phyloP scores from a whole-genome alignment of 1,284 basidiomycete species.

The Termitomyces sp. region DNA sequence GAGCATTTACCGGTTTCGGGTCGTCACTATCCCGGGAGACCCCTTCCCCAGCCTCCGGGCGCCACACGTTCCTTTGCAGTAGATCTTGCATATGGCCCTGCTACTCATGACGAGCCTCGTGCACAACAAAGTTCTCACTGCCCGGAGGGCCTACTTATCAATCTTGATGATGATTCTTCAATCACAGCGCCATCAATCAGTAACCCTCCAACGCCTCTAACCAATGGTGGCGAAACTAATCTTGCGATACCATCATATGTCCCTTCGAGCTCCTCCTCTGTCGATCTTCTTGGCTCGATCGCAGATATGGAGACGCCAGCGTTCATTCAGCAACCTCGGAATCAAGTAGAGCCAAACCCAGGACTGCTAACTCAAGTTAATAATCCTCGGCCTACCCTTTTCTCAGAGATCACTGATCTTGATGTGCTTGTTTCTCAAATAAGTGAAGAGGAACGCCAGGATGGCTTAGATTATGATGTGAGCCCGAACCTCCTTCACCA shows the following conservation, averaged over 20 bases:
- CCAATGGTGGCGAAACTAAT: neutral
- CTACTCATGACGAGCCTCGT: constrained; percentile 16
- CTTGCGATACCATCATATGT: constrained; percentile 3
- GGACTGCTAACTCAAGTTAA: constrained; percentile 3
- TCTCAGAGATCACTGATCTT: constrained; percentile 53
- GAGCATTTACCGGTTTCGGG: constrained; percentile 17
- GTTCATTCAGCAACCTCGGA: neutral
- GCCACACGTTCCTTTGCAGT: constrained; percentile 21
- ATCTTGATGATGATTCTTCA: constrained; percentile 35
- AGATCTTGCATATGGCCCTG: constrained; percentile 32
- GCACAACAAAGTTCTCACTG: constrained; percentile 19
- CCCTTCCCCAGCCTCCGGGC: constrained; percentile 35
- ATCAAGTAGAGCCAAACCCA: neutral
- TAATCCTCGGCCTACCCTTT: constrained; percentile 10
- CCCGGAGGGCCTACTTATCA: constrained; percentile 43
- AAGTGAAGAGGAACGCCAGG: constrained; percentile 30
- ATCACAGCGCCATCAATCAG: constrained; percentile 4
- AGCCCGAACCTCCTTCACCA: constrained; percentile 21
- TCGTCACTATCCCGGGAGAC: constrained; percentile 37
- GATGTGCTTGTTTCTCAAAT: constrained; percentile 54
- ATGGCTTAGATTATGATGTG: constrained; percentile 59
- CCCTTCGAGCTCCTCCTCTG: constrained; percentile 17
- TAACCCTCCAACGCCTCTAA: neutral
- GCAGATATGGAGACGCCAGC: constrained; percentile 3
- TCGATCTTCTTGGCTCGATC: constrained; percentile 15